Base-by-base conservation (phyloP, 1,284 basidiomycete species). In the Filobasidium uniguttulatum region DNA sequence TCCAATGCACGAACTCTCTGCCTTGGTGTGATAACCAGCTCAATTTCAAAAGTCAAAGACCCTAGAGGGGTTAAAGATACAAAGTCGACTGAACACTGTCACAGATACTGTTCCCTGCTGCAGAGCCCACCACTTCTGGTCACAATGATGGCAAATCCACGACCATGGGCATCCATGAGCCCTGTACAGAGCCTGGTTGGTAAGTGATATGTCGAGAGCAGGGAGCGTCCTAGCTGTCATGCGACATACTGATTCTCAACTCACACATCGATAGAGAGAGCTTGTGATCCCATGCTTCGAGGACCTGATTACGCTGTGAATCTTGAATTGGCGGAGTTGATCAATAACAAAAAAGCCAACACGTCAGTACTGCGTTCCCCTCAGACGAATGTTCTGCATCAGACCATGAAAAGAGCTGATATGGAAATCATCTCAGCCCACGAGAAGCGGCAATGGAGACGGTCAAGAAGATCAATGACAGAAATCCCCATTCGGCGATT, bases 331-430 rank as follows among this genome's bases (percentile, higher is more conserved):
- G 88, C 89, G 26, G 89, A 93, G 58, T 80, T 83, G 61, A 81
- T 99, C 70, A 94, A 93, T 68, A 74, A 75, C 58, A 97, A 96
- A 74, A 97, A 97, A 70, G 91, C 90, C 0, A 98, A 99, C 73
- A 89, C 79, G 85, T 91, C 69, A 59, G 85, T 74, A 8, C 19
- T 28, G 9, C 15, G 1, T 47, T 7, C 46, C 29, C 14, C 26
- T 26, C 14, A 28, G 20, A 22, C 26, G 17, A 8, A 50, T 49
- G 22, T 31, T 46, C 33, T 37, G 30, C 23, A 29, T 2, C 25
- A 31, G 48, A 44, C 33, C 19, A 14, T 14, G 15, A 15, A 10
- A 34, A 34, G 15, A 3, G 9, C 33, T n/a, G 22, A 29, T 30
- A 38, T 50, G 30, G 15, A 45, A 49, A 36, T 26, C 36, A 55